Conservation (phyloP, 345 rosid genomes). For the Brassica incana region DNA sequence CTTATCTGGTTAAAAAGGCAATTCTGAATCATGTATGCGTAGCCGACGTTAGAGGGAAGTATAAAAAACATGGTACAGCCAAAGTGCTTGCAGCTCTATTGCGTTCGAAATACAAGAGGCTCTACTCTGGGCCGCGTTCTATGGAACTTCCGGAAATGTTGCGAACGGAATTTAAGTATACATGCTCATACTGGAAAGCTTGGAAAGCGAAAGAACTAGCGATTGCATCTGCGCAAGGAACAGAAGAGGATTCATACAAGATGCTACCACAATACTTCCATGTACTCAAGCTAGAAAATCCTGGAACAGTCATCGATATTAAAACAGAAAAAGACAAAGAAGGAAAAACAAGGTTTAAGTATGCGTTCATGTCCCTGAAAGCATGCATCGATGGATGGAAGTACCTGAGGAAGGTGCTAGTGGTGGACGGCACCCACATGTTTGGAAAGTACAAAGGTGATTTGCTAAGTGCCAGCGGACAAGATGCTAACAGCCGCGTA, state of each 20-base stretch:
- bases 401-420: neutral
- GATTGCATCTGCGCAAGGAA: neutral
- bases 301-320: neutral
- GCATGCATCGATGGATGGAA: neutral
- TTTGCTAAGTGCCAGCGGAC: neutral
- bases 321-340: neutral
- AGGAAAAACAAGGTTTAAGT: neutral
- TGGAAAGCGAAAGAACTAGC: neutral
- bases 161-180: no score
- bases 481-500: neutral
- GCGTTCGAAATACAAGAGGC: no score
- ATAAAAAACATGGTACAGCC: no score
- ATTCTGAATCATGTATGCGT: no score
- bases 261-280: neutral
- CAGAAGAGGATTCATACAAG: neutral
- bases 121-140: no score
- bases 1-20: no score
- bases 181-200: neutral
- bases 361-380: neutral
- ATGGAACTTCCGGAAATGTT: no score
- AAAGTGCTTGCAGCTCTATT: no score
- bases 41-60: no score
- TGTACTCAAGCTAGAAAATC: neutral
- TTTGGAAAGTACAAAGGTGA: neutral
- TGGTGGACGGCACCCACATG: neutral